Conservation (phyloP, 129 eudicot genomes). For the Lactuca sativa region DNA sequence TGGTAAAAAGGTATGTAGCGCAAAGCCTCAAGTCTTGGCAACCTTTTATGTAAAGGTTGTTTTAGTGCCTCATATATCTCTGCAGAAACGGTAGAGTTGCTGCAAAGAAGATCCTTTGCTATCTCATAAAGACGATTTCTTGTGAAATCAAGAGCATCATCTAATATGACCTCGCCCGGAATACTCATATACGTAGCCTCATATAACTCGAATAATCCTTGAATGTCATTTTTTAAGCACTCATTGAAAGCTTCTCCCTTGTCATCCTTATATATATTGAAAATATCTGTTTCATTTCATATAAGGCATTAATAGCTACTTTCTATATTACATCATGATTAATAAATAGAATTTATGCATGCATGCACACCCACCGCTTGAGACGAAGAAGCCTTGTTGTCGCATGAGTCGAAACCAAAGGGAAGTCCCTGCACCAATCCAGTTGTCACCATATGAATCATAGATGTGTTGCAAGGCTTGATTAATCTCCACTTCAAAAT, state of each 20-base stretch:
- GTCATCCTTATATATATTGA: constrained; percentile 29
- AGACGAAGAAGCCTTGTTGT: too few species aligned
- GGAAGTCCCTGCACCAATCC: too few species aligned
- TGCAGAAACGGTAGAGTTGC: background rate
- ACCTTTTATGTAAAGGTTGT: constrained; percentile 19
- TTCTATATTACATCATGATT: too few species aligned
- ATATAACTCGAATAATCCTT: constrained; percentile 41
- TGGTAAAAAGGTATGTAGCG: constrained; percentile 38
- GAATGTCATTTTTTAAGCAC: constrained; percentile 9
- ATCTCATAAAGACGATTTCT: constrained; percentile 13
- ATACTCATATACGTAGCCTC: constrained; percentile 37
- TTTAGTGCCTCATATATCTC: constrained; percentile 29
- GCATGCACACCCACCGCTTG: too few species aligned
- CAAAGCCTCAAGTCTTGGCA: constrained; percentile 28
- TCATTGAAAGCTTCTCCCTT: constrained; percentile 2
- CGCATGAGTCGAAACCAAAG: too few species aligned
- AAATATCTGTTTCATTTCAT: constrained; percentile 29
- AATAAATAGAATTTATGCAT: too few species aligned
- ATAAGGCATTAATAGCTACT: too few species aligned
- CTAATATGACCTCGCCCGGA: constrained; percentile 38
- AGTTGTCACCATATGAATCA: too few species aligned
- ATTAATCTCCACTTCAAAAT: too few species aligned
- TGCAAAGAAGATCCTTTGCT: background rate
- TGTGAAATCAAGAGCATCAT: constrained; percentile 40
- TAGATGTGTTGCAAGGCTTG: too few species aligned